Evolutionary conservation across 345 rosid species (phyloP).

Genomic region (Abelmoschus esculentus): DNA sequence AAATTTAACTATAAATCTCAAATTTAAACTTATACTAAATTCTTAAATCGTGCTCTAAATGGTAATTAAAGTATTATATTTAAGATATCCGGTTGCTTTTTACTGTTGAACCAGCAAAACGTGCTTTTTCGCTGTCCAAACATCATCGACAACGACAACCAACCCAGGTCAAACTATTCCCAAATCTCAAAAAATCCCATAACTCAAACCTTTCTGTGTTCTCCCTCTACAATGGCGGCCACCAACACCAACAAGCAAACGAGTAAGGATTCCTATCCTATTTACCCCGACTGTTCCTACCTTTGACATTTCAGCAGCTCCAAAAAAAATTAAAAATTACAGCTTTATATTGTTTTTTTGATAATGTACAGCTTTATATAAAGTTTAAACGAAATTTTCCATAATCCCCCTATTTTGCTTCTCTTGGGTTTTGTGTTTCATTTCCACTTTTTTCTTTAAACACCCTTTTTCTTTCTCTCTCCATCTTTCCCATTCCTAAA

Average conservation of each 20-base stretch:
- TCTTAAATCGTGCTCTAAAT: too few relatives aligned
- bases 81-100: background rate
- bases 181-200: background rate
- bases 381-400: background rate
- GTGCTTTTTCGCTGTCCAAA: background rate
- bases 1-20: too few relatives aligned
- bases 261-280: background rate
- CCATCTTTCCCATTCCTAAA: slow-evolving; percentile 22
- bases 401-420: slow-evolving; percentile 15
- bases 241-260: background rate
- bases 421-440: slow-evolving; percentile 40
- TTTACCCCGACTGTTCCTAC: slow-evolving; percentile 7
- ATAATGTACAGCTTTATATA: background rate
- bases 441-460: slow-evolving; percentile 27
- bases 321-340: background rate
- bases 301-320: slow-evolving; percentile 14
- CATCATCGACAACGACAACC: background rate
- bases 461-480: slow-evolving; percentile 16
- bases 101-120: background rate
- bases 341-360: background rate
- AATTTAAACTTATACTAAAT: too few relatives aligned
- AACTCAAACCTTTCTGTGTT: too few relatives aligned
- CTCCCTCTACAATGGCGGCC: slow-evolving; percentile 9
- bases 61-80: too few relatives aligned
- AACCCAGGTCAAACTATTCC: background rate